phyloP scores from a whole-genome alignment of 148 eudicot genomes.

The Mesembryanthemum crystallinum region DNA sequence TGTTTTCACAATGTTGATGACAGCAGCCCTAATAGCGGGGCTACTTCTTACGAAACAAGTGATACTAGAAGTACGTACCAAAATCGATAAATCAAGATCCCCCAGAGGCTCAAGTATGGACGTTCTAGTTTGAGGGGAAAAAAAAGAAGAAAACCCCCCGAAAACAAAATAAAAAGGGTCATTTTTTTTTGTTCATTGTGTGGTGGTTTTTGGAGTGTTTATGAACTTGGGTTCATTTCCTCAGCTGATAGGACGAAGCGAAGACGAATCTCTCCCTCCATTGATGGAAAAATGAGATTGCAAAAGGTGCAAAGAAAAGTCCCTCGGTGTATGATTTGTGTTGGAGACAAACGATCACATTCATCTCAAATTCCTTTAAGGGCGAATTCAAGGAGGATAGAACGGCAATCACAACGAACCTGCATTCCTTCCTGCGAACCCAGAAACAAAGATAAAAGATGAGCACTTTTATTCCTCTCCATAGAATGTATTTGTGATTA shows the following conservation, averaged over 20 bases:
- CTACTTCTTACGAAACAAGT: constrained; percentile 78
- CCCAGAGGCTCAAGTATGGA: constrained; percentile 29
- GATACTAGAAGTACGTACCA: constrained; percentile 58
- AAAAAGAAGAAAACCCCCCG: not conserved
- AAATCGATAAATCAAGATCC: constrained; percentile 42
- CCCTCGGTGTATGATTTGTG: constrained; percentile 3
- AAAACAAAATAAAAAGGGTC: not conserved
- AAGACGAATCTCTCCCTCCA: not conserved
- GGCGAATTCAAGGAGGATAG: not conserved
- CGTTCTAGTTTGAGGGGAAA: constrained; percentile 50
- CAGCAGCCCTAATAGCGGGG: constrained; percentile 74
- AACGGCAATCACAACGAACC: not conserved
- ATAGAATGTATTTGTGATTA: constrained; percentile 21
- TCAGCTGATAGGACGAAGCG: not conserved
- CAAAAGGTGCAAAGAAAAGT: not conserved
- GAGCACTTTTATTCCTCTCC: constrained; percentile 17
- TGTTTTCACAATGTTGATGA: constrained; percentile 90
- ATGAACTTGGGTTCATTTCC: too few species aligned
- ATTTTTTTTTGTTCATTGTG: constrained; percentile 18
- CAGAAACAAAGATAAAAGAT: constrained; percentile 1
- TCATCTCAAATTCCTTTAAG: not conserved
- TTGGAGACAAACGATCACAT: constrained; percentile 6
- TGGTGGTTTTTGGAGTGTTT: constrained; percentile 19
- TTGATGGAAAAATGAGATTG: constrained; percentile 3
- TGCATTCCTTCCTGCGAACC: not conserved